Evolutionary conservation across 2,329 filamentous ascomycete genomes (phyloP).

Genomic region (Fusarium virguliforme): DNA sequence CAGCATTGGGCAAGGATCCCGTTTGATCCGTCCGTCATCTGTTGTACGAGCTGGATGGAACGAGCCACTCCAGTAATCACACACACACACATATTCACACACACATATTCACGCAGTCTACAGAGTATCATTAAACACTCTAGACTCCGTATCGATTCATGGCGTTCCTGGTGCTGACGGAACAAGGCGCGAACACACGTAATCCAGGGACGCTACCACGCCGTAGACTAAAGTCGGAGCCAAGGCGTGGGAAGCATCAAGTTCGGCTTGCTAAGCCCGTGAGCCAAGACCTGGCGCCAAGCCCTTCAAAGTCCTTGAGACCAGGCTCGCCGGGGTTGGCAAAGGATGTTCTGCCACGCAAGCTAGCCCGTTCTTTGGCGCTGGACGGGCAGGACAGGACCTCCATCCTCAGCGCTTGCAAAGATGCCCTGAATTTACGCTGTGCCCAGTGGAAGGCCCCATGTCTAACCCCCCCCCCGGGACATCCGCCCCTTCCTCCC

Average conservation of each 20-base stretch:
- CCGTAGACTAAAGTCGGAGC: conserved; percentile 16
- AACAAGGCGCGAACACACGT: background rate
- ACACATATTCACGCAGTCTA: too few relatives aligned
- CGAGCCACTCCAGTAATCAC: conserved; percentile 8
- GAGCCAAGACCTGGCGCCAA: conserved; percentile 39
- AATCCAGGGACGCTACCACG: conserved; percentile 16
- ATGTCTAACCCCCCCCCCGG: conserved; percentile 29
- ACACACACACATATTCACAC: background rate
- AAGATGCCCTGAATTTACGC: conserved; percentile 35
- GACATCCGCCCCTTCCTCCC: conserved; percentile 23
- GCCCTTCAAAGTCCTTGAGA: conserved; percentile 10
- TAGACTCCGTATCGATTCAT: background rate
- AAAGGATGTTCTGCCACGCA: conserved; percentile 36
- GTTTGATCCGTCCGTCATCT: conserved; percentile 8
- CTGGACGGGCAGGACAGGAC: background rate
- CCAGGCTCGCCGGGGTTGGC: conserved; percentile 16
- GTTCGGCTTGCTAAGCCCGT: conserved; percentile 37
- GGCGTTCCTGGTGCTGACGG: conserved; percentile 13
- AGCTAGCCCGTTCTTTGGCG: conserved; percentile 20
- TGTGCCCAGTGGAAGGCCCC: conserved; percentile 34
- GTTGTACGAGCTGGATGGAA: conserved; percentile 12
- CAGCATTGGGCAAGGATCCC: conserved; percentile 24
- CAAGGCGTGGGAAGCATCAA: conserved; percentile 17
- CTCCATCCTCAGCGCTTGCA: conserved; percentile 17
- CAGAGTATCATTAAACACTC: too few relatives aligned